These are phyloP conservation scores for Diaporthe sp. DNA, from an alignment of 2,329 filamentous ascomycete genomes.

Conservation along the genomic window DNA sequence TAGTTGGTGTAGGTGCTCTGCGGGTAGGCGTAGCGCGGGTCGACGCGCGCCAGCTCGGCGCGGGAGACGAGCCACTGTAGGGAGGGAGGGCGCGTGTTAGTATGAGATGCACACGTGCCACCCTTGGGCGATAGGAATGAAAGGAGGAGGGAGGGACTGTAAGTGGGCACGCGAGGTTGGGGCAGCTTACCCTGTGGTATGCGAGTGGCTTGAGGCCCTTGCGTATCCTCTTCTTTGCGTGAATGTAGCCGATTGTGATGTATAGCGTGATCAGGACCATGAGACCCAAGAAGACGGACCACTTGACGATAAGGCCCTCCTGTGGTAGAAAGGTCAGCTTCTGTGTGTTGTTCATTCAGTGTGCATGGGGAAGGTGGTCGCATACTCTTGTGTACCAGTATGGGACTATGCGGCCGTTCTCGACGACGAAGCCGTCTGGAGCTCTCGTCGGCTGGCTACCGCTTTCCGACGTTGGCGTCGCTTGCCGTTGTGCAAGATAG, in stretches of 20 bases:
- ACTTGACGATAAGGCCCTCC: conserved; percentile 77
- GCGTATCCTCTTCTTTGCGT: conserved; percentile 75
- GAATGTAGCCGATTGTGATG: conserved; percentile 76
- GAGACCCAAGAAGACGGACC: conserved; percentile 75
- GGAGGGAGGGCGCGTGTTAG: neutral
- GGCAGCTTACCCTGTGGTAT: conserved; percentile 75
- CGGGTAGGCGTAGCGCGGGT: conserved; percentile 63
- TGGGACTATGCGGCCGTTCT: conserved; percentile 46
- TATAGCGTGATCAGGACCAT: conserved; percentile 70
- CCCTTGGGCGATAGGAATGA: neutral
- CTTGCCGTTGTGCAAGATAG: conserved; percentile 33
- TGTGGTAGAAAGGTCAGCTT: conserved; percentile 46
- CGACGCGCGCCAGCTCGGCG: conserved; percentile 58
- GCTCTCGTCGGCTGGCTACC: conserved; percentile 4
- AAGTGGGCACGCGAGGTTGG: conserved; percentile 5
- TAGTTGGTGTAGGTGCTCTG: conserved; percentile 52
- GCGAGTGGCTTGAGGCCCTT: conserved; percentile 74
- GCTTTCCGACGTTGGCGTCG: conserved; percentile 10
- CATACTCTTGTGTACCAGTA: conserved; percentile 57
- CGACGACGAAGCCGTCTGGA: conserved; percentile 46
- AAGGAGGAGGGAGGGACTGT: conserved; percentile 12
- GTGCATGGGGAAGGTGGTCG: neutral
- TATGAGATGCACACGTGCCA: neutral
- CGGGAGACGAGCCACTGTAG: conserved; percentile 65
- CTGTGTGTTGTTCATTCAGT: neutral